A percentile compares a stretch with the other conserved stretches of the same genome.
Conservation (phyloP, 371 early-diverging fungal genomes). For the Mortierella sp. region DNA sequence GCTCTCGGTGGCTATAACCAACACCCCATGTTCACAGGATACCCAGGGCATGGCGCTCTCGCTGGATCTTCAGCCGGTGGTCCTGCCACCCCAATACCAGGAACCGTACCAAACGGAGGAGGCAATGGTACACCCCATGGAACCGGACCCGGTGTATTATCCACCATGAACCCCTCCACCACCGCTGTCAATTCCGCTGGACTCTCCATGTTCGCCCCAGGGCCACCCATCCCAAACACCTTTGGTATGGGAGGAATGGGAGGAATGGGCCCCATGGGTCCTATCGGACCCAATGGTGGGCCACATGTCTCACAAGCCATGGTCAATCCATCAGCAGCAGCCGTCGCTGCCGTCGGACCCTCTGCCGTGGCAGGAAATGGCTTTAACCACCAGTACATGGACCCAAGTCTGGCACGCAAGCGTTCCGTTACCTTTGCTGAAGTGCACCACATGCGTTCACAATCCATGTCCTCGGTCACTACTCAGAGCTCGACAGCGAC, state of each 20-base stretch:
- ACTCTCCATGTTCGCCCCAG: no score
- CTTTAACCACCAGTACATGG: conserved; percentile 31
- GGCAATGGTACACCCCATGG: no score
- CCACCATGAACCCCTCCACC: conserved; percentile 22
- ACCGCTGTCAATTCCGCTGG: no score
- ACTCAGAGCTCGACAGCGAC: conserved; percentile 10
- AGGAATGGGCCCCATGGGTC: conserved; percentile 28
- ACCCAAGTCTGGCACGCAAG: conserved; percentile 41
- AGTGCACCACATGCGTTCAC: conserved; percentile 37
- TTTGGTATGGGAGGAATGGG: conserved; percentile 38
- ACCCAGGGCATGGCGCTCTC: no score
- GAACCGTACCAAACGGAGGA: no score
- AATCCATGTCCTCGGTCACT: conserved; percentile 40
- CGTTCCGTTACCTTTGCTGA: conserved; percentile 49
- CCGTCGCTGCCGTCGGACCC: no score
- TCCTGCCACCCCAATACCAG: no score
- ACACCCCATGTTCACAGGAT: no score
- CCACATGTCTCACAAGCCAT: conserved; percentile 24
- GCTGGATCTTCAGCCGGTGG: no score
- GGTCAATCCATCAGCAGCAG: conserved; percentile 36
- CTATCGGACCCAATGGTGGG: no score
- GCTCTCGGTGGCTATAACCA: no score
- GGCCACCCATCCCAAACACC: conserved; percentile 29
- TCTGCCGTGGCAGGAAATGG: conserved; percentile 21
- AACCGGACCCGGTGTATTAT: no score